Evolutionary conservation across 768 basidiomycete species (phyloP).

Genomic region (Lentinus brumalis): DNA sequence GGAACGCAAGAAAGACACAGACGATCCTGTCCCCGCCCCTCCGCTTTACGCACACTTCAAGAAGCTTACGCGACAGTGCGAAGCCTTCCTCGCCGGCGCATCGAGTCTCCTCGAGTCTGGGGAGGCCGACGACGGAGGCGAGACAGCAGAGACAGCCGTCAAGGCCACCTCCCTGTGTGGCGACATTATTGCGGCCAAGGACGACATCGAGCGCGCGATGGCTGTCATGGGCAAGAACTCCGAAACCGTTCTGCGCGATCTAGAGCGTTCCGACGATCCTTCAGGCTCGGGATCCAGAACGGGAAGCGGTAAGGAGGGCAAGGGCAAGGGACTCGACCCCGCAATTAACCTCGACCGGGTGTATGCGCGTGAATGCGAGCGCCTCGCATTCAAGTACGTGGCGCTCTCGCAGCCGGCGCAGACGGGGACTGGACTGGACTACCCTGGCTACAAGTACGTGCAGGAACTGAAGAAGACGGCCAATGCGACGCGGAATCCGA

Average conservation of each 20-base stretch:
- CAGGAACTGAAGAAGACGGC: constrained; percentile 35
- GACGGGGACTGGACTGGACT: constrained; percentile 28
- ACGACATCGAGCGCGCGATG: constrained; percentile 53
- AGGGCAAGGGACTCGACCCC: constrained; percentile 37
- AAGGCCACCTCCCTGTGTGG: constrained; percentile 50
- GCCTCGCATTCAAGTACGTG: constrained; percentile 49
- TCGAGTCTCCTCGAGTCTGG: constrained; percentile 39
- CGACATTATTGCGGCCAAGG: constrained; percentile 52
- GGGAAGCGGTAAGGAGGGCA: constrained; percentile 20
- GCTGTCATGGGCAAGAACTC: constrained; percentile 37
- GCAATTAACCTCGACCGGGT: constrained; percentile 39
- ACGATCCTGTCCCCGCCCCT: constrained; percentile 35
- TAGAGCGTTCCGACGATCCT: not conserved
- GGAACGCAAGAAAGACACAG: constrained; percentile 30
- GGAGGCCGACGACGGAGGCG: constrained; percentile 27
- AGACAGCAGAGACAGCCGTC: constrained; percentile 39
- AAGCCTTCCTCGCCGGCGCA: constrained; percentile 51
- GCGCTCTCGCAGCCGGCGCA: constrained; percentile 29
- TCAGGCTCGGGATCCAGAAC: not conserved
- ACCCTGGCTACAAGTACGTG: constrained; percentile 38
- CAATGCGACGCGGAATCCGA: constrained; percentile 44
- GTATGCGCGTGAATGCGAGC: constrained; percentile 48
- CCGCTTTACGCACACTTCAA: constrained; percentile 54
- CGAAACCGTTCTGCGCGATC: not conserved
- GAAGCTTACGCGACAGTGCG: constrained; percentile 53